A percentile compares a stretch with the other conserved stretches of the same genome.
These are phyloP conservation scores for Solanum medicagineum DNA, from an alignment of 257 asterid genomes.

Conservation along the genomic window DNA sequence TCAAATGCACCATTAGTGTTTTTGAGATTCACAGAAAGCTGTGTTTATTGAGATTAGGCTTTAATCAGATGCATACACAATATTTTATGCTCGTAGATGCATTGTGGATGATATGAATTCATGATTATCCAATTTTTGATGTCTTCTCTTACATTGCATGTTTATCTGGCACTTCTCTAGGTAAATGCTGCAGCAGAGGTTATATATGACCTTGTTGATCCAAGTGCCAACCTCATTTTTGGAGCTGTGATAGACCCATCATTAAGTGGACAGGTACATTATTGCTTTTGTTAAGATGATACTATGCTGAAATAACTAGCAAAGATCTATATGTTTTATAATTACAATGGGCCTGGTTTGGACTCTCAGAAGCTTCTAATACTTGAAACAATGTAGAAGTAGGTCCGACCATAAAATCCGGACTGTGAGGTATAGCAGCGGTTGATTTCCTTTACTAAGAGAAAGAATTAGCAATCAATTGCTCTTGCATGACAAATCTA, in stretches of 20 bases:
- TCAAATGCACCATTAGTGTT: background rate
- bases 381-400: background rate
- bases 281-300: background rate
- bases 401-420: background rate
- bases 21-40: background rate
- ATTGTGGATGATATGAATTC: background rate
- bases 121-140: background rate
- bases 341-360: background rate
- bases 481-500: background rate
- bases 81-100: background rate
- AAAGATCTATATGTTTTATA: background rate
- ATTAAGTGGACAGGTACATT: conserved; percentile 65
- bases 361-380: background rate
- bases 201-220: conserved; percentile 91
- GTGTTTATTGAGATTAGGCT: background rate
- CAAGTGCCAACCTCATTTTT: conserved; percentile 90
- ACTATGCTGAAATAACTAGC: background rate
- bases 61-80: background rate
- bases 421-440: background rate
- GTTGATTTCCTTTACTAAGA: background rate
- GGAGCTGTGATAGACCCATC: conserved; percentile 96
- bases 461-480: background rate
- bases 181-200: conserved; percentile 96
- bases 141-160: background rate
- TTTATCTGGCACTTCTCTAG: conserved; percentile 11